Conservation (phyloP, 2,329 filamentous ascomycete species). For the Fusarium ramigenum region DNA sequence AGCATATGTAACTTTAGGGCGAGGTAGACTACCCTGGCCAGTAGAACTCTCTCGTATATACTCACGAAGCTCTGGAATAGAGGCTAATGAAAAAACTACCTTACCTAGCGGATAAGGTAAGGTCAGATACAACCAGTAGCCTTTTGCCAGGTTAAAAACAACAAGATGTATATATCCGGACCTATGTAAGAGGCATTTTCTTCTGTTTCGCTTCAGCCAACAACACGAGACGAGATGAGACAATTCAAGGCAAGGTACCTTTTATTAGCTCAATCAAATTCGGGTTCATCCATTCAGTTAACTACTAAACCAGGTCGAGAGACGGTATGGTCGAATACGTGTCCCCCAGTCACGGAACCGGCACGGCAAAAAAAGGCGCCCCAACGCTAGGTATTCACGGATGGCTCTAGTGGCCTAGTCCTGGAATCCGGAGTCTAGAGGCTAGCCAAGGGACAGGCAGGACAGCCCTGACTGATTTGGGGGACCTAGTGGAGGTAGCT, state of each 20-base stretch:
- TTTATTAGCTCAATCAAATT: background rate
- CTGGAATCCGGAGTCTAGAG: background rate
- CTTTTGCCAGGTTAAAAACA: conserved; percentile 14
- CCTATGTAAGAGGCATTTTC: conserved; percentile 1
- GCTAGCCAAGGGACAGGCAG: background rate
- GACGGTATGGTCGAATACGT: conserved; percentile 19
- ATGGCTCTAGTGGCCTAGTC: conserved; percentile 4
- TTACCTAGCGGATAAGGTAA: background rate
- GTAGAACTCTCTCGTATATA: background rate
- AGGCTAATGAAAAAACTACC: conserved; percentile 21
- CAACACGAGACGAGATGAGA: background rate
- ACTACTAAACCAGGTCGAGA: background rate
- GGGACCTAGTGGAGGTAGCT: background rate
- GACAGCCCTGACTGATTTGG: background rate
- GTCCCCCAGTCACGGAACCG: conserved; percentile 28
- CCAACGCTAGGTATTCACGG: conserved; percentile 21
- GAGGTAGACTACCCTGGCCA: background rate
- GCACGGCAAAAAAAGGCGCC: conserved; percentile 26
- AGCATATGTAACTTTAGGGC: conserved; percentile 18
- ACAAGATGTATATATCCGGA: background rate
- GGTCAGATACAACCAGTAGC: background rate
- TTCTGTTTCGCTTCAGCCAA: background rate
- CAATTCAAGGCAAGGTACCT: background rate
- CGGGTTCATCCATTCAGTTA: background rate
- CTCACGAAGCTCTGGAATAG: background rate